Percentiles rank a stretch among this genome's conserved stretches.
phyloP scores from a whole-genome alignment of 176 grass and related monocot species.

The Metroxylon sagu region DNA sequence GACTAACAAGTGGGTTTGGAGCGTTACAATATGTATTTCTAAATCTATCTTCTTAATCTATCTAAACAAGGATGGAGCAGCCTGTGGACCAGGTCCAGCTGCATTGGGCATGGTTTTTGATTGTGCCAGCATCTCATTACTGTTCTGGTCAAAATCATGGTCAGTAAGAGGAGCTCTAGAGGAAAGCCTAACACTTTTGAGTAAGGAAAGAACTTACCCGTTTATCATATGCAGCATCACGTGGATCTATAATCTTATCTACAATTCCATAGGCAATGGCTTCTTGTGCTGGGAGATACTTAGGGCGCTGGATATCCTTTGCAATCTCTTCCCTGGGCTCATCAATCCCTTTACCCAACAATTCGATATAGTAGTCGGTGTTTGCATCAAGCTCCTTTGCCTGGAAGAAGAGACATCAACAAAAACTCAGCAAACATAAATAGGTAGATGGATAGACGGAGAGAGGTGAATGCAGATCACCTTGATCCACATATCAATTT shows the following conservation, averaged over 20 bases:
- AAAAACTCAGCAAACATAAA: background rate
- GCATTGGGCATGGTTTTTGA: constrained; percentile 12
- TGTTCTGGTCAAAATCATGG: no score
- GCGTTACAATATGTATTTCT: no score
- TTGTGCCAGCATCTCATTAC: constrained; percentile 9
- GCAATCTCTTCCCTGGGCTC: constrained; percentile 74
- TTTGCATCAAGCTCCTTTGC: constrained; percentile 80
- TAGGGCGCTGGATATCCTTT: constrained; percentile 49
- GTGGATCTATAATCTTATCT: constrained; percentile 53
- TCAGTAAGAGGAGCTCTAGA: no score
- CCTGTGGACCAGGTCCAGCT: constrained; percentile 7
- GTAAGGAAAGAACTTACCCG: background rate
- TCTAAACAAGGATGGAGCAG: constrained; percentile 13
- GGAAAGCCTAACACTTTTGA: no score
- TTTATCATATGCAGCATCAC: constrained; percentile 52
- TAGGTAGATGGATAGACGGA: background rate
- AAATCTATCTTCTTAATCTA: constrained; percentile 10
- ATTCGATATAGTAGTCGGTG: constrained; percentile 59
- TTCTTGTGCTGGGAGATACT: constrained; percentile 63
- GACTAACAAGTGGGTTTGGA: no score
- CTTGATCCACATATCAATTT: constrained; percentile 33
- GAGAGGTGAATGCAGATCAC: constrained; percentile 15
- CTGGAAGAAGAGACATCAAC: constrained; percentile 14
- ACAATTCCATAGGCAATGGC: constrained; percentile 79
- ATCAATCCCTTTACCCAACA: constrained; percentile 49